Conservation (phyloP, 1,139 yeast species). For the Lodderomyces pseudojiufengensis region DNA sequence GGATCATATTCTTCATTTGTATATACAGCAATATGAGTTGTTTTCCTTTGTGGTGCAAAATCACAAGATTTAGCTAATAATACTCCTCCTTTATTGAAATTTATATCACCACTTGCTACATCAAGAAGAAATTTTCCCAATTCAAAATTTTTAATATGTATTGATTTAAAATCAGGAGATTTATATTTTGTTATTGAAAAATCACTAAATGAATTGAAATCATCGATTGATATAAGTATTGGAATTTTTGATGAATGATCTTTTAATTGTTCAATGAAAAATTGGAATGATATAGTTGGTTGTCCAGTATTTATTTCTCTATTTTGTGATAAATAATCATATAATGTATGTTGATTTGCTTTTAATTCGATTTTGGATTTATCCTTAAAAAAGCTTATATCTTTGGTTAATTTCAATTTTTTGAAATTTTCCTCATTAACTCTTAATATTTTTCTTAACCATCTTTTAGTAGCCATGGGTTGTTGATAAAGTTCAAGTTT, state of each 20-base stretch:
- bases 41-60: slow-evolving; percentile 23
- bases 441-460: slow-evolving; percentile 53
- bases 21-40: slow-evolving; percentile 62
- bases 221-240: slow-evolving; percentile 70
- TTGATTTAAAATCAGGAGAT: slow-evolving; percentile 51
- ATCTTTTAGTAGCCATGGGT: slow-evolving; percentile 70
- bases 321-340: slow-evolving; percentile 34
- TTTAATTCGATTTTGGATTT: slow-evolving; percentile 33
- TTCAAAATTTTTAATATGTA: slow-evolving; percentile 65
- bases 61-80: slow-evolving; percentile 54
- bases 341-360: slow-evolving; percentile 42
- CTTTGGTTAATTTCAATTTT: slow-evolving; percentile 48
- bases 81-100: slow-evolving; percentile 60
- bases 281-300: slow-evolving; percentile 43
- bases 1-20: slow-evolving; percentile 48
- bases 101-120: slow-evolving; percentile 51
- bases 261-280: slow-evolving; percentile 52
- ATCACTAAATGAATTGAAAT: slow-evolving; percentile 63
- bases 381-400: slow-evolving; percentile 32
- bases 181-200: slow-evolving; percentile 58
- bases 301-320: slow-evolving; percentile 39
- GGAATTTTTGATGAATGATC: slow-evolving; percentile 47
- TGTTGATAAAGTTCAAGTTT: slow-evolving; percentile 57
- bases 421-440: slow-evolving; percentile 54
- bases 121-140: slow-evolving; percentile 59